A percentile compares a stretch with the other conserved stretches of the same genome.
These are phyloP conservation scores for Pestalotiopsis fici DNA, from an alignment of 2,329 filamentous ascomycete species.

Conservation along the genomic window DNA sequence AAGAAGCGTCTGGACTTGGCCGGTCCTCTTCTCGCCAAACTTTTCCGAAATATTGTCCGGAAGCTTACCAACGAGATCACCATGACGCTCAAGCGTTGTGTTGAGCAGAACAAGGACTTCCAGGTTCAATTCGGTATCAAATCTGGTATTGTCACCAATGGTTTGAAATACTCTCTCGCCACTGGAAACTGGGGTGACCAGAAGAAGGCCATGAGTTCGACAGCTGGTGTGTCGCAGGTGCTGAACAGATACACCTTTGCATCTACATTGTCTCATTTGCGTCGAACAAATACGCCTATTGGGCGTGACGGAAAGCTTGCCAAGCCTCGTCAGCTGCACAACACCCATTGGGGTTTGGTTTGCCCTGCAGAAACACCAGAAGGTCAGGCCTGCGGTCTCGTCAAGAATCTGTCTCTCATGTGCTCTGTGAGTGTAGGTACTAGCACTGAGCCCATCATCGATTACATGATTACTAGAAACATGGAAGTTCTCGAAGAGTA, in stretches of 20 bases:
- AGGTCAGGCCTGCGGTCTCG: constrained; percentile 95
- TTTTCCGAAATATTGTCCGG: constrained; percentile 90
- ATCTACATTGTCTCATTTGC: constrained; percentile 93
- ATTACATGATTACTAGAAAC: constrained; percentile 93
- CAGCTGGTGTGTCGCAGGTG: constrained; percentile 97
- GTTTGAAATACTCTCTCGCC: constrained; percentile 92
- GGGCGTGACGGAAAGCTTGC: constrained; percentile 97
- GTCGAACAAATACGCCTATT: constrained; percentile 96
- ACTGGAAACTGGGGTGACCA: constrained; percentile 99
- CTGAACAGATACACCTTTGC: constrained; percentile 97
- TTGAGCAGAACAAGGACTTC: constrained; percentile 87
- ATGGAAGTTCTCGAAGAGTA: constrained; percentile 99
- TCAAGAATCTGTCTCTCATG: constrained; percentile 98
- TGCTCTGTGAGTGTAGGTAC: constrained; percentile 97
- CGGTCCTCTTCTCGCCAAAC: constrained; percentile 89
- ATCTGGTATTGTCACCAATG: constrained; percentile 86
- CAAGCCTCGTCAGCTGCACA: constrained; percentile 96
- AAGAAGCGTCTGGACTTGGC: constrained; percentile 98
- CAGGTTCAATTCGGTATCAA: constrained; percentile 91
- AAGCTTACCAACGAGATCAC: constrained; percentile 90
- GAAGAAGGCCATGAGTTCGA: constrained; percentile 94
- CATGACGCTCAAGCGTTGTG: constrained; percentile 87
- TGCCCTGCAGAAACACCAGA: constrained; percentile 97
- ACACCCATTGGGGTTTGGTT: constrained; percentile 97
- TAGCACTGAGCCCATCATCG: constrained; percentile 83